Percentiles rank a stretch among this genome's conserved stretches.
Evolutionary conservation across 106 monocot genomes (phyloP).

Genomic region (Acanthochlamys bracteata): DNA sequence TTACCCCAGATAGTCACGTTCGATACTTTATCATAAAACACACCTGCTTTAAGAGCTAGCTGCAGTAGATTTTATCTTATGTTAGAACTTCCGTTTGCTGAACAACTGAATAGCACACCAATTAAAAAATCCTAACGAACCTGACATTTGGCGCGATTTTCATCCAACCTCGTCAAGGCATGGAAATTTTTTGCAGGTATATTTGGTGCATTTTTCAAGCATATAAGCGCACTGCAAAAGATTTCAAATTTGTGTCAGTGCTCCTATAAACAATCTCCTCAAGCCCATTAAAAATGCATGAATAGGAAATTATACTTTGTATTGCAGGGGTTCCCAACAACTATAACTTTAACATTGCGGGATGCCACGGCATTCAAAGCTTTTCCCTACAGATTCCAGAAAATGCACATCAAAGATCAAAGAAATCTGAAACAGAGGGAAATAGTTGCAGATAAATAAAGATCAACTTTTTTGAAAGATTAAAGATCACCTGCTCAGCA

Average conservation of each 20-base stretch:
- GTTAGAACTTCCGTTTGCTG: background rate
- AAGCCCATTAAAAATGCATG: too few relatives aligned
- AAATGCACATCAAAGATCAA: slow-evolving; percentile 4
- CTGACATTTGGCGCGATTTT: slow-evolving; percentile 98
- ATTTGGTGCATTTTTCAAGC: slow-evolving; percentile 92
- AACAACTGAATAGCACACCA: background rate
- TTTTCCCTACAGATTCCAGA: slow-evolving; percentile 66
- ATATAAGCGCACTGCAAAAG: slow-evolving; percentile 80
- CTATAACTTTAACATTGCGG: slow-evolving; percentile 75
- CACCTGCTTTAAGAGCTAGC: slow-evolving; percentile 88
- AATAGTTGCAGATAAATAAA: background rate
- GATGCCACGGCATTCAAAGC: slow-evolving; percentile 96
- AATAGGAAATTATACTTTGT: slow-evolving; percentile 87
- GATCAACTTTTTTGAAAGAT: background rate
- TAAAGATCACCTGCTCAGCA: slow-evolving; percentile 64
- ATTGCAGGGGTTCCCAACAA: slow-evolving; percentile 96
- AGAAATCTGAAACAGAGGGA: background rate
- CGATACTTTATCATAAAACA: slow-evolving; percentile 98
- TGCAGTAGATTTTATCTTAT: slow-evolving; percentile 17
- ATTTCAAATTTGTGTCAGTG: too few relatives aligned
- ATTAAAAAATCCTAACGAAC: slow-evolving; percentile 21
- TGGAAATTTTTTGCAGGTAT: slow-evolving; percentile 96
- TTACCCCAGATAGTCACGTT: slow-evolving; percentile 99
- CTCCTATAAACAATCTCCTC: too few relatives aligned
- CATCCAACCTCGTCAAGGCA: slow-evolving; percentile 95